These are phyloP conservation scores for Malassezia brasiliensis DNA, from an alignment of 1,284 basidiomycete genomes.

Conservation along the genomic window DNA sequence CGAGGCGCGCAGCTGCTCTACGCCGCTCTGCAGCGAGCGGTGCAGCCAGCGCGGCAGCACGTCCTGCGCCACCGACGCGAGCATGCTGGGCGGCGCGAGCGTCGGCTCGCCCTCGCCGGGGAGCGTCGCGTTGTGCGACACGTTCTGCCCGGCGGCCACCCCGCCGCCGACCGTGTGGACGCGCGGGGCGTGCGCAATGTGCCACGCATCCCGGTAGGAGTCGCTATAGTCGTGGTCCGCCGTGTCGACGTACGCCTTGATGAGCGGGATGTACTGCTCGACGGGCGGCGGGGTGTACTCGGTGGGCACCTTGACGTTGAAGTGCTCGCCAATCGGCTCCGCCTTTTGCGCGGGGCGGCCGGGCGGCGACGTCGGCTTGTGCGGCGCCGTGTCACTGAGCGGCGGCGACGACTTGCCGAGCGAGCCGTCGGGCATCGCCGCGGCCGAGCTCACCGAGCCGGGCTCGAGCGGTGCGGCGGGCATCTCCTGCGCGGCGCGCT, in stretches of 20 bases:
- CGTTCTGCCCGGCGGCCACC: not conserved
- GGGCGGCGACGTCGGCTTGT: slow-evolving; percentile 22
- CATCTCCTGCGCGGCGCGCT: slow-evolving; percentile 20
- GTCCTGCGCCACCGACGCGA: not conserved
- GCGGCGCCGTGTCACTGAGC: slow-evolving; percentile 9
- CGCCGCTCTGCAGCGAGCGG: not conserved
- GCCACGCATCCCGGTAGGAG: slow-evolving; percentile 6
- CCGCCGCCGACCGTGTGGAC: slow-evolving; percentile 5
- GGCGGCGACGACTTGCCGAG: slow-evolving; percentile 21
- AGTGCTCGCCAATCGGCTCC: slow-evolving; percentile 25
- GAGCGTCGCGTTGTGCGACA: not conserved
- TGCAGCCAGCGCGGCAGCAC: slow-evolving; percentile 6
- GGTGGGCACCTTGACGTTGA: slow-evolving; percentile 37
- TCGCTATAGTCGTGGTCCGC: slow-evolving; percentile 2
- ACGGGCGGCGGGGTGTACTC: slow-evolving; percentile 14
- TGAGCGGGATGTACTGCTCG: slow-evolving; percentile 19
- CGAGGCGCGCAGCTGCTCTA: not conserved
- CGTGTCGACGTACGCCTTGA: slow-evolving; percentile 6
- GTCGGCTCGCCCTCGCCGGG: not conserved
- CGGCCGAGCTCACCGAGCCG: slow-evolving; percentile 27
- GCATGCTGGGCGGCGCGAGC: not conserved
- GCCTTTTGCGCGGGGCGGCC: slow-evolving; percentile 29
- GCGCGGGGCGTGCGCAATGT: slow-evolving; percentile 8
- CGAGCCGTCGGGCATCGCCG: slow-evolving; percentile 19
- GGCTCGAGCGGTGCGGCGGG: slow-evolving; percentile 25